These are phyloP conservation scores for Omphalotus guepiniiformis DNA, from an alignment of 768 basidiomycete species.

Conservation along the genomic window DNA sequence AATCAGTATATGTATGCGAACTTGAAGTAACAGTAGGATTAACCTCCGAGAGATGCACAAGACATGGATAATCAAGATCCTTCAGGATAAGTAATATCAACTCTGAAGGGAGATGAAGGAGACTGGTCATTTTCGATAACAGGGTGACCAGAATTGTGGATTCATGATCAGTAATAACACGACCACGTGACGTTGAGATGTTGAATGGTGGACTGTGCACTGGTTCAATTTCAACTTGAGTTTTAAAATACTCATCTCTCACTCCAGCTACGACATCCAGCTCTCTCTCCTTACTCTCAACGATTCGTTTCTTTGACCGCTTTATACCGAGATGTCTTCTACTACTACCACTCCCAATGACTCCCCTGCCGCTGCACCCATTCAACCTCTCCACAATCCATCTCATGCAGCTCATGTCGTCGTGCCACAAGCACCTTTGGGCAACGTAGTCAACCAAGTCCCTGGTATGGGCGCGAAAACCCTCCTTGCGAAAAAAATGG, in stretches of 20 bases:
- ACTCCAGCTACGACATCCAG: constrained; percentile 2
- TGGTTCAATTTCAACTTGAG: not conserved
- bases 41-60: constrained; percentile 24
- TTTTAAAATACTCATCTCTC: constrained; percentile 4
- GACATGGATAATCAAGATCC: constrained; percentile 24
- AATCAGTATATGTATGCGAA: not conserved
- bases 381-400: constrained; percentile 86
- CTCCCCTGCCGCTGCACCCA: constrained; percentile 56
- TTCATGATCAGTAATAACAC: not conserved
- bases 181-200: constrained; percentile 18
- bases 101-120: constrained; percentile 24
- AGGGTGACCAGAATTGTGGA: not conserved
- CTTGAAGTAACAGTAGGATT: not conserved
- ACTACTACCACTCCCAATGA: constrained; percentile 57
- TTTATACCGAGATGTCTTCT: constrained; percentile 41
- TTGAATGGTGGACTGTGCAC: not conserved
- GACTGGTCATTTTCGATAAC: not conserved
- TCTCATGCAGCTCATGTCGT: constrained; percentile 73
- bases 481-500: constrained; percentile 89
- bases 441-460: constrained; percentile 55
- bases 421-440: constrained; percentile 76
- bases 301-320: not conserved
- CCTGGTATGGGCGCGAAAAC: constrained; percentile 87
- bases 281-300: not conserved
- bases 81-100: constrained; percentile 19